Evolutionary conservation across 2,329 filamentous ascomycete genomes (phyloP), one percentile per base, ranked within the genome.

Genomic region (Tolypocladium ophioglossoides): DNA sequence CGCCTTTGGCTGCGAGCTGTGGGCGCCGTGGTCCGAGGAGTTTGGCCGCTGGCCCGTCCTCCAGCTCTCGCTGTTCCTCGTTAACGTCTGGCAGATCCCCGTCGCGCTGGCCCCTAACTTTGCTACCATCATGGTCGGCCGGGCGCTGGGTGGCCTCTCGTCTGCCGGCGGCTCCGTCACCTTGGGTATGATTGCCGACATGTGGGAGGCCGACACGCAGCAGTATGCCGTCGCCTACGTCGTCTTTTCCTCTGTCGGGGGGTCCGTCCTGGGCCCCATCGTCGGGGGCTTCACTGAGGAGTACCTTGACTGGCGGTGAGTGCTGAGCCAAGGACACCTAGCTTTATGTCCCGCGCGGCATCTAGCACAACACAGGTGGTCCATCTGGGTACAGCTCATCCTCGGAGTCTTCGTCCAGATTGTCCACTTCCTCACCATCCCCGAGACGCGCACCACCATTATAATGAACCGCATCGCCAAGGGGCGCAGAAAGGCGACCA

Each of bases 21-120:
- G 89, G 89, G 89, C 89, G 0, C 89, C 89, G 0, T 94, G 89
- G 87, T 87, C 83, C 48, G 89, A 95, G 67, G 89, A 94, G 63
- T 75, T 92, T 51, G 89, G 89, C 22, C 82, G 89, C 51, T 87
- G 84, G 74, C 85, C 85, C 2, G 79, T 94, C 54, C 75, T 92
- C 24, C 89, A 92, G 74, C 70, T 78, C 27, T 87, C 83, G 39
- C 71, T 94, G 53, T 78, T 87, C 58, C 72, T 94, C 12, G 87
- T 91, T 68, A 94, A 94, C 62, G 69, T 92, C 54, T 94, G 80
- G 76, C 85, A 89, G 59, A 68, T 91, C 0, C 85, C 85, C 5
- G 85, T 89, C 34, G 87, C 80, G 1, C 70, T 91, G 41, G 86
- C 87, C 0, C 83, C 82, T 10, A 91, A 91, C 66, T 91, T 89